Percentiles rank a stretch among this genome's conserved stretches.
These are phyloP conservation scores for Meira miltonrushii DNA, from an alignment of 1,284 basidiomycete species.

Conservation along the genomic window DNA sequence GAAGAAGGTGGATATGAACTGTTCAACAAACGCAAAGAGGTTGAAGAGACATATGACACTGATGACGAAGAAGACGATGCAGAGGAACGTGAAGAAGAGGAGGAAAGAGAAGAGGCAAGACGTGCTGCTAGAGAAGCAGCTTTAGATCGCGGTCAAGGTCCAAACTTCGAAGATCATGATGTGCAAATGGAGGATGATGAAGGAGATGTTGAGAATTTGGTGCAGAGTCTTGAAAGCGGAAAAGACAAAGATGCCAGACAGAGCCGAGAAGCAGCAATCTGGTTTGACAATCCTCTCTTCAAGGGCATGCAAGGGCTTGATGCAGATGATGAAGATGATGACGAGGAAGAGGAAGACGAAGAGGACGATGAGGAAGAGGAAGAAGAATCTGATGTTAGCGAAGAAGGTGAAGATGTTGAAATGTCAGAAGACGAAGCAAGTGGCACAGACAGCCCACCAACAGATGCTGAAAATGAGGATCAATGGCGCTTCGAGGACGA, in stretches of 20 bases:
- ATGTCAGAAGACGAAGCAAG: conserved; percentile 24
- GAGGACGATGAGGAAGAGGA: conserved; percentile 46
- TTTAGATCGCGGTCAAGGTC: background rate
- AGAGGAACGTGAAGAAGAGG: conserved; percentile 48
- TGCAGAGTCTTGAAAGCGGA: conserved; percentile 28
- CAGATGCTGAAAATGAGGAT: conserved; percentile 67
- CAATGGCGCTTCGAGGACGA: conserved; percentile 74
- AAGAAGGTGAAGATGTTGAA: conserved; percentile 23
- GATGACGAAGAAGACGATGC: conserved; percentile 55
- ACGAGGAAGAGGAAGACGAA: conserved; percentile 40
- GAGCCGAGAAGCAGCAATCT: conserved; percentile 63
- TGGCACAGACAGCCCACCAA: conserved; percentile 53
- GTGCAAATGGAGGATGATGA: conserved; percentile 19
- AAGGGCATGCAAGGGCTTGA: conserved; percentile 63
- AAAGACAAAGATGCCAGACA: conserved; percentile 30
- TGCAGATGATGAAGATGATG: conserved; percentile 55
- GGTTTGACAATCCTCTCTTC: conserved; percentile 96
- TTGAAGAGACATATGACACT: conserved; percentile 58
- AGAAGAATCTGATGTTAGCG: conserved; percentile 41
- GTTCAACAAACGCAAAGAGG: conserved; percentile 63
- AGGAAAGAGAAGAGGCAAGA: conserved; percentile 55
- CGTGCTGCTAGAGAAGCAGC: conserved; percentile 24
- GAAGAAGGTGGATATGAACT: conserved; percentile 66
- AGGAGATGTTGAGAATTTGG: conserved; percentile 20
- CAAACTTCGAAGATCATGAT: conserved; percentile 16